phyloP scores from a whole-genome alignment of 768 basidiomycete species.

The Boletus sensibilis region DNA sequence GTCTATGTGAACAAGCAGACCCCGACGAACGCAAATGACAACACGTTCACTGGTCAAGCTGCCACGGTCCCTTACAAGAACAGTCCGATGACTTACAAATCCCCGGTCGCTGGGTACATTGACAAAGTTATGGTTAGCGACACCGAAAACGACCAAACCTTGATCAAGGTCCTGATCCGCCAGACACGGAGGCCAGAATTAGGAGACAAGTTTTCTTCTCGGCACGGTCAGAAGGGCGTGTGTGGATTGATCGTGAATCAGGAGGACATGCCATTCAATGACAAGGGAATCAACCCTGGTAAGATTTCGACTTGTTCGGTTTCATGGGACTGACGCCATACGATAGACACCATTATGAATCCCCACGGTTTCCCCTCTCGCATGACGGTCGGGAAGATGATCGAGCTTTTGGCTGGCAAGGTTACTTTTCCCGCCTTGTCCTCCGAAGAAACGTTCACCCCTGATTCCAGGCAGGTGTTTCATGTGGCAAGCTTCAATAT shows the following conservation, averaged over 20 bases:
- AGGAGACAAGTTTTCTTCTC: conserved; percentile 97
- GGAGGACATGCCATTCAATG: conserved; percentile 99
- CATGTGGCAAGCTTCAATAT: conserved; percentile 86
- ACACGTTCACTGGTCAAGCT: conserved; percentile 81
- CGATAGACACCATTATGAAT: conserved; percentile 96
- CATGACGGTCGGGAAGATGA: conserved; percentile 99
- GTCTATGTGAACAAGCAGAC: conserved; percentile 97
- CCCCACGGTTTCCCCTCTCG: conserved; percentile 99
- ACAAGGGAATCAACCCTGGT: conserved; percentile 94
- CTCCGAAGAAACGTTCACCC: conserved; percentile 3
- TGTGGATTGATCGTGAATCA: conserved; percentile 99
- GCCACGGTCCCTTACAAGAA: conserved; percentile 88
- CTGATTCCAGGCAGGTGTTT: conserved; percentile 73
- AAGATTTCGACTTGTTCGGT: conserved; percentile 20
- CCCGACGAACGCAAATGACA: conserved; percentile 91
- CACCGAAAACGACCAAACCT: conserved; percentile 92
- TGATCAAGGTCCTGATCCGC: conserved; percentile 96
- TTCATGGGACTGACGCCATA: conserved; percentile 13
- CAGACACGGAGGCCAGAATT: conserved; percentile 96
- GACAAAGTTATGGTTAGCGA: conserved; percentile 99
- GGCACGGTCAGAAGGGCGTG: conserved; percentile 99
- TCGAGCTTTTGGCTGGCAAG: conserved; percentile 95
- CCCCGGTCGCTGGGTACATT: conserved; percentile 88
- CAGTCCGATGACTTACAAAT: conserved; percentile 89
- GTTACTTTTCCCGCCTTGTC: conserved; percentile 34